phyloP scores from a whole-genome alignment of 768 basidiomycete species.

The Macrolepiota dolichaula region DNA sequence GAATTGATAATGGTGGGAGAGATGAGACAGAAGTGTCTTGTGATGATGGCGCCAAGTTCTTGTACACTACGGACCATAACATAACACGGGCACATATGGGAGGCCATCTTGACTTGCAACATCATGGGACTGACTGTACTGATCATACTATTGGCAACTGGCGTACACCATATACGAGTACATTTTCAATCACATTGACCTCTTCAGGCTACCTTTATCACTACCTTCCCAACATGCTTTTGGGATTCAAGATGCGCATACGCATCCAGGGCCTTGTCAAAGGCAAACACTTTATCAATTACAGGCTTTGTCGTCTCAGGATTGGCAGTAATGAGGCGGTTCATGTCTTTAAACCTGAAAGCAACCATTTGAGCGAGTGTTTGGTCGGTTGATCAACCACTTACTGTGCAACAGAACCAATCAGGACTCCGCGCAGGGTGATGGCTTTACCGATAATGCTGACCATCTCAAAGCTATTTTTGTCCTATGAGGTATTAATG shows the following conservation, averaged over 20 bases:
- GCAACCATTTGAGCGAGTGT: too few species aligned
- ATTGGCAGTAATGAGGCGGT: constrained; percentile 40
- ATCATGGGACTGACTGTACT: too few species aligned
- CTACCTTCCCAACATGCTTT: constrained; percentile 60
- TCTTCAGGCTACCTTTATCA: constrained; percentile 37
- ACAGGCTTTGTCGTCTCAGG: constrained; percentile 42
- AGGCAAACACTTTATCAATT: constrained; percentile 56
- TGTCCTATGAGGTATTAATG: not conserved
- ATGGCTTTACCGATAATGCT: constrained; percentile 35
- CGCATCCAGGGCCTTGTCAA: constrained; percentile 49
- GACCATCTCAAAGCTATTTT: constrained; percentile 25
- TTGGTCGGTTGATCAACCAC: constrained; percentile 15
- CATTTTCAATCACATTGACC: not conserved
- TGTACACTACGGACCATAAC: too few species aligned
- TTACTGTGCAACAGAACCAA: constrained; percentile 59
- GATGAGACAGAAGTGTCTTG: too few species aligned
- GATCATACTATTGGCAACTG: too few species aligned
- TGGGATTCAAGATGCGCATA: constrained; percentile 52
- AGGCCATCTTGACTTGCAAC: too few species aligned
- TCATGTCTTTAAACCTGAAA: constrained; percentile 51
- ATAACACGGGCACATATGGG: too few species aligned
- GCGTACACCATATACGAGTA: too few species aligned
- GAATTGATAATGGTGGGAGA: too few species aligned
- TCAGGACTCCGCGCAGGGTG: constrained; percentile 46
- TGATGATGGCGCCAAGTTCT: too few species aligned